phyloP scores from a whole-genome alignment of 495 filamentous ascomycete species.

The Aspergillus coremiiformis region DNA sequence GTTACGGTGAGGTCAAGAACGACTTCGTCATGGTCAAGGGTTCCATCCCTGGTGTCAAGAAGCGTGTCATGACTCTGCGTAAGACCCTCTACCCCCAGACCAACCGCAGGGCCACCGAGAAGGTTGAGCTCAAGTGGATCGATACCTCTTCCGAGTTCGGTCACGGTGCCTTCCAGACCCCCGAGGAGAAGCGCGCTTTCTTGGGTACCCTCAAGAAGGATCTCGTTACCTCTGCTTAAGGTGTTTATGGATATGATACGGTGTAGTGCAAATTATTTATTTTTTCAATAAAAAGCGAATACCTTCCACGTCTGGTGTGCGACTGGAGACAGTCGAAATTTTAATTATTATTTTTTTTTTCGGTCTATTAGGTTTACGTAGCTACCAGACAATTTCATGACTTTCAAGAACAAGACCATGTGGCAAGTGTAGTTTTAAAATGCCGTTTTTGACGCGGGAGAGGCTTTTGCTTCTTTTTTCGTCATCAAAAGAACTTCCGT shows the following conservation, averaged over 20 bases:
- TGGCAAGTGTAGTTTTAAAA: too few relatives aligned
- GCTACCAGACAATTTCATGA: constrained; percentile 6
- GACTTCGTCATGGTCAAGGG: constrained; percentile 99
- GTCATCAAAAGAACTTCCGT: too few relatives aligned
- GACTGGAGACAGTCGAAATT: not conserved
- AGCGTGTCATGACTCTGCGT: constrained; percentile 97
- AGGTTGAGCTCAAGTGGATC: constrained; percentile 99
- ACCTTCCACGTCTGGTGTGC: constrained; percentile 22
- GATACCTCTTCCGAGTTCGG: constrained; percentile 99
- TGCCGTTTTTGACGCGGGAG: too few relatives aligned
- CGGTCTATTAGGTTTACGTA: constrained; percentile 9
- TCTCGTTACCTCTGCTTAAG: constrained; percentile 63
- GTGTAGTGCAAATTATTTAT: constrained; percentile 38
- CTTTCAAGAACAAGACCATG: not conserved
- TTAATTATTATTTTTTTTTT: too few relatives aligned
- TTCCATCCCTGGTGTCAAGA: constrained; percentile 95
- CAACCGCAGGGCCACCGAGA: constrained; percentile 88
- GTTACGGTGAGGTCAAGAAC: constrained; percentile 99
- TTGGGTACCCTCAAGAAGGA: constrained; percentile 99
- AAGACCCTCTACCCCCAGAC: constrained; percentile 99
- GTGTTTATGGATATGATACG: constrained; percentile 42
- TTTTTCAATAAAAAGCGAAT: constrained; percentile 44
- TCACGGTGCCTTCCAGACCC: constrained; percentile 98
- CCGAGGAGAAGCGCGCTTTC: constrained; percentile 95
- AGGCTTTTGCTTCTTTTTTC: too few relatives aligned